A percentile compares a stretch with the other conserved stretches of the same genome.
These are phyloP conservation scores for Mallotus nudiflorus DNA, from an alignment of 345 rosid species.

Conservation along the genomic window DNA sequence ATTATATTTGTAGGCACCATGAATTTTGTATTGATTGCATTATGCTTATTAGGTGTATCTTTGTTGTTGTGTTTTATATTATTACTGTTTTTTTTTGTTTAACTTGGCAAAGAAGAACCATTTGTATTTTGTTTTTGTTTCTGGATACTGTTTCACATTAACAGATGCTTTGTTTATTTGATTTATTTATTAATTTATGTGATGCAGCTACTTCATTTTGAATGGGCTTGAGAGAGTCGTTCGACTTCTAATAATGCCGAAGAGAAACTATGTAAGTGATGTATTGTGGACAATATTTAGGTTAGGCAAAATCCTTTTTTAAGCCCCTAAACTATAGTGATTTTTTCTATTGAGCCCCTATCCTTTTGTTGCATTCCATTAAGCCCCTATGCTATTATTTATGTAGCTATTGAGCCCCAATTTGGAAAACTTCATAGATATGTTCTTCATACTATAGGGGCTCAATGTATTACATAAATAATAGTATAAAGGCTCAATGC, in stretches of 20 bases:
- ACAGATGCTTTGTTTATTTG: slow-evolving; percentile 1
- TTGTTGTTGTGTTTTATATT: slow-evolving; percentile 6
- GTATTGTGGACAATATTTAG: neutral
- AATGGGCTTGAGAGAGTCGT: slow-evolving; percentile 96
- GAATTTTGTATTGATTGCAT: neutral
- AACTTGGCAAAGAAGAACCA: neutral
- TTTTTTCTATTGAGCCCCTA: too few species aligned
- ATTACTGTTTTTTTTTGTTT: neutral
- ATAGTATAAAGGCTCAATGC: too few species aligned
- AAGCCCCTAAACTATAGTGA: too few species aligned
- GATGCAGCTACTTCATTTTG: slow-evolving; percentile 72
- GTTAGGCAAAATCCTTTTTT: too few species aligned
- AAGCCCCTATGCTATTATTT: too few species aligned
- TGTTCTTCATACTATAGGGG: too few species aligned
- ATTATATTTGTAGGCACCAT: neutral
- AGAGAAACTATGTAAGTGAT: slow-evolving; percentile 83
- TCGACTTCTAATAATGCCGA: slow-evolving; percentile 78
- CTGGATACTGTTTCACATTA: neutral
- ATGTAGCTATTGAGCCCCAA: too few species aligned
- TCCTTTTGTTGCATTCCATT: too few species aligned
- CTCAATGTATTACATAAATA: too few species aligned
- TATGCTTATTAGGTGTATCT: neutral
- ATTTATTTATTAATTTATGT: slow-evolving; percentile 16
- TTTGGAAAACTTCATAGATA: too few species aligned
- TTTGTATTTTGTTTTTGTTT: neutral